Conservation (phyloP, 2,329 filamentous ascomycete genomes). For the Bipolaris bicolor region DNA sequence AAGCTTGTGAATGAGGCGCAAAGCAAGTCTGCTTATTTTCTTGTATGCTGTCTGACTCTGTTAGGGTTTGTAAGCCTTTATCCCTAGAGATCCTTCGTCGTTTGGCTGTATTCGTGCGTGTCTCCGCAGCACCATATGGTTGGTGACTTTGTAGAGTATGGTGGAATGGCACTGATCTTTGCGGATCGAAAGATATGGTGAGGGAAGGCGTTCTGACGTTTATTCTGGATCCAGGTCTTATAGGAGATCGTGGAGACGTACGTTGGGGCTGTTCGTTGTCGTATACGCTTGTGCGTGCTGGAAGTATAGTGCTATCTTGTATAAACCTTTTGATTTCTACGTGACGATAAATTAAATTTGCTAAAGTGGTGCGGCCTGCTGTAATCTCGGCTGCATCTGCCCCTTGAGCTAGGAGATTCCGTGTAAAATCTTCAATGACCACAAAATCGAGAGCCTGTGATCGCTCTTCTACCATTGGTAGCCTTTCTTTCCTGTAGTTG, state of each 20-base stretch:
- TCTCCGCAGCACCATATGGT: not conserved
- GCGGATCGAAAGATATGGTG: not conserved
- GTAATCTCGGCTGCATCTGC: not conserved
- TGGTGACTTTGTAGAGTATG: not conserved
- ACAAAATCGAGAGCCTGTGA: not conserved
- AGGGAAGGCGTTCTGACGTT: not conserved
- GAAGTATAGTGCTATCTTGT: not conserved
- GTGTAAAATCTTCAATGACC: not conserved
- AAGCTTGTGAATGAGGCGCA: not conserved
- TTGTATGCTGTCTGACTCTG: too few relatives aligned
- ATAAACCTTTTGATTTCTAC: not conserved
- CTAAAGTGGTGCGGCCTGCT: not conserved
- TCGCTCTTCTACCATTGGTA: not conserved
- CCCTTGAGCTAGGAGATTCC: not conserved
- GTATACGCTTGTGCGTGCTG: not conserved
- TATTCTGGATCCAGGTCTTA: slow-evolving; percentile 1
- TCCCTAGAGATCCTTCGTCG: not conserved
- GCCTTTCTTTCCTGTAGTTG: not conserved
- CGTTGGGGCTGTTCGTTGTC: not conserved
- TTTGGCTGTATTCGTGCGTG: not conserved
- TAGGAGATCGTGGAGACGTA: not conserved
- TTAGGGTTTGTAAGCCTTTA: not conserved
- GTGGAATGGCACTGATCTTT: not conserved
- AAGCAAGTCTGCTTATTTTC: too few relatives aligned
- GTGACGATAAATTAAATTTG: not conserved